phyloP scores from a whole-genome alignment of 2,329 filamentous ascomycete species.

The Botrytis deweyae region DNA sequence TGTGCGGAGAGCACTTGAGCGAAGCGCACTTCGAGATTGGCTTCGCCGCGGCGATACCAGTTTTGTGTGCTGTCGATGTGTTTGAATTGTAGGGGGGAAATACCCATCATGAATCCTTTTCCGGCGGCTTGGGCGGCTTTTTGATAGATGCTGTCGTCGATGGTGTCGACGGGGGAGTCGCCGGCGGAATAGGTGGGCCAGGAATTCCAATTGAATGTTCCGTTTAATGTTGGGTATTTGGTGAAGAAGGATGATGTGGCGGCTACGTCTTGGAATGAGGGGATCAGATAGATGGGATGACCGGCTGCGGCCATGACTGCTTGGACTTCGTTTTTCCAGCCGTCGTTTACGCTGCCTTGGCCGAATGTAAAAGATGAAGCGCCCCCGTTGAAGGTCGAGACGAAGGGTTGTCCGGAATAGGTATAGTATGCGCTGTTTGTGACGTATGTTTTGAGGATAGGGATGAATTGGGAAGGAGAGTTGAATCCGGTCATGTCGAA shows the following conservation, averaged over 20 bases:
- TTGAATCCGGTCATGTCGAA: conserved; percentile 28
- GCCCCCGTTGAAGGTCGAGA: conserved; percentile 29
- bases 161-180: conserved; percentile 22
- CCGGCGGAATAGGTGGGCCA: conserved; percentile 25
- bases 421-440: conserved; percentile 24
- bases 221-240: conserved; percentile 22
- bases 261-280: conserved; percentile 27
- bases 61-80: conserved; percentile 38
- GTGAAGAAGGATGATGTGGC: conserved; percentile 20
- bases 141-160: conserved; percentile 38
- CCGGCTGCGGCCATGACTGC: conserved; percentile 34
- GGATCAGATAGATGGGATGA: conserved; percentile 25
- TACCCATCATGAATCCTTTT: conserved; percentile 44
- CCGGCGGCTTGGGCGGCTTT: conserved; percentile 34
- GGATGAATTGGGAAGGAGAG: conserved; percentile 23
- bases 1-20: conserved; percentile 38
- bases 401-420: conserved; percentile 25
- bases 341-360: conserved; percentile 33
- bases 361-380: conserved; percentile 26
- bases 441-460: conserved; percentile 20
- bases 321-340: conserved; percentile 31
- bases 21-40: conserved; percentile 41
- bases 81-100: conserved; percentile 44
- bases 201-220: conserved; percentile 28
- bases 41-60: conserved; percentile 42